Percentiles rank a stretch among this genome's conserved stretches.
phyloP scores from a whole-genome alignment of 2,329 filamentous ascomycete genomes.

The Botrytis pseudocinerea region DNA sequence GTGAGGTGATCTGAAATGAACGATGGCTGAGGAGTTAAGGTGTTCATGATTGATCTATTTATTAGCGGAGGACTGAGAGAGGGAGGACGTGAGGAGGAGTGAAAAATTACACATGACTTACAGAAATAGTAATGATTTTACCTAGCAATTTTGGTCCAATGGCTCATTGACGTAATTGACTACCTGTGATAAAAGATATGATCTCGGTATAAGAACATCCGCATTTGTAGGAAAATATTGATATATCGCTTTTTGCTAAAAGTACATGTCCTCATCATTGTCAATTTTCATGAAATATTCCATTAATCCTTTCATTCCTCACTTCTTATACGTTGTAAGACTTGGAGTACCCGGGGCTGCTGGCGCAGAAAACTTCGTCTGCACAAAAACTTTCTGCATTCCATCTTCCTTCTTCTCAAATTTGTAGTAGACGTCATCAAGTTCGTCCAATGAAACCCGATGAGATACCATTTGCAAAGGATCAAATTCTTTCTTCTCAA shows the following conservation, averaged over 20 bases:
- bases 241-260: neutral
- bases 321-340: slow-evolving; percentile 13
- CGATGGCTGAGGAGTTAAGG: neutral
- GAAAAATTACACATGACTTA: neutral
- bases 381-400: slow-evolving; percentile 78
- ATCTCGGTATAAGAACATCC: neutral
- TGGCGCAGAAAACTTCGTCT: slow-evolving; percentile 58
- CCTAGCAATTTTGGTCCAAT: neutral
- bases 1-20: neutral
- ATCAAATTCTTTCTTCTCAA: slow-evolving; percentile 68
- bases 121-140: neutral
- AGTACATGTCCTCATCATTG: neutral
- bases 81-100: neutral
- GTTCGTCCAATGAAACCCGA: slow-evolving; percentile 71
- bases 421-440: slow-evolving; percentile 62
- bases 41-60: neutral
- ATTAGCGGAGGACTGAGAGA: neutral
- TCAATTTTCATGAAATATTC: neutral
- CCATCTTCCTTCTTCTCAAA: slow-evolving; percentile 63
- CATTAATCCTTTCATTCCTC: neutral
- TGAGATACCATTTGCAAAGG: slow-evolving; percentile 80
- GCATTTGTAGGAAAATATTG: neutral
- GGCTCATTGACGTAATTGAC: neutral
- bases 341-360: slow-evolving; percentile 51
- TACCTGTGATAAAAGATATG: neutral